These are phyloP conservation scores for Fusarium sp. DNA, from an alignment of 2,329 filamentous ascomycete species.

Conservation along the genomic window DNA sequence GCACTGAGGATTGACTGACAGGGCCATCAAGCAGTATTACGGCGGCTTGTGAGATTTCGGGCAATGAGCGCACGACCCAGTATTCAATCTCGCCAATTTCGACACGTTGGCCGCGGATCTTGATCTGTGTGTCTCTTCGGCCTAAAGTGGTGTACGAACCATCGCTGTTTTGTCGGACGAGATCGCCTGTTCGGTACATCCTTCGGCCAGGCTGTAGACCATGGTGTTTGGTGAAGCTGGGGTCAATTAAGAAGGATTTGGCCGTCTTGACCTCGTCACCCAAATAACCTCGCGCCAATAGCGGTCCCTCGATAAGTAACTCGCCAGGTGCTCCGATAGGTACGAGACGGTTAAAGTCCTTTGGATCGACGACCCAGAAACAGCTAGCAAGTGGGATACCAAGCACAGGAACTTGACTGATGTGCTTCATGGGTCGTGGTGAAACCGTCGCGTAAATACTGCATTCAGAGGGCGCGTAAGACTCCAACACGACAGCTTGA, in stretches of 20 bases:
- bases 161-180: conserved; percentile 1
- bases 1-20: neutral
- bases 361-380: conserved; percentile 7
- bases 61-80: neutral
- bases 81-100: conserved; percentile 12
- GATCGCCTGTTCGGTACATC: conserved; percentile 11
- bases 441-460: neutral
- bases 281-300: neutral
- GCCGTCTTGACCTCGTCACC: neutral
- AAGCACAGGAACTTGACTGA: conserved; percentile 4
- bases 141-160: neutral
- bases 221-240: neutral
- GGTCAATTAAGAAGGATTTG: neutral
- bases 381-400: neutral
- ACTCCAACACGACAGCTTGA: neutral
- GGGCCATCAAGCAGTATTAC: neutral
- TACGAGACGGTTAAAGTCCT: neutral
- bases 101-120: conserved; percentile 3
- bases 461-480: conserved; percentile 4
- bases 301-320: neutral
- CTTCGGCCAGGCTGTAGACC: neutral
- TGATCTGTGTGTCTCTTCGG: neutral
- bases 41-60: neutral
- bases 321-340: neutral
- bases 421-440: neutral